Base-by-base conservation (phyloP, 2,329 filamentous ascomycete genomes). In the Penicillium thymicola region DNA sequence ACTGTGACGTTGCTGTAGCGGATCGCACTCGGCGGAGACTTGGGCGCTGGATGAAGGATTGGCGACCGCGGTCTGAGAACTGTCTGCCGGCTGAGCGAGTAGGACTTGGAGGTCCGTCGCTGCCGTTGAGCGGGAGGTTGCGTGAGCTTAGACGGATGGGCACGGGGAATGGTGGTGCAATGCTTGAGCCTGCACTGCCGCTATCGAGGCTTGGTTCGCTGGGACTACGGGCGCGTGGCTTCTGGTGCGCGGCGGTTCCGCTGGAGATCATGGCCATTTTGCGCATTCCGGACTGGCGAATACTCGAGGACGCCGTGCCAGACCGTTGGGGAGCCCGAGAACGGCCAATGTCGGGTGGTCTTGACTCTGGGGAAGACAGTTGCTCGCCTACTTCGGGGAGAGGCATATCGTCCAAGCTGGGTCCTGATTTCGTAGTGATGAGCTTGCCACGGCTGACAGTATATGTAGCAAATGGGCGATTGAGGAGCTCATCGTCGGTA, bases 121-220 rank as follows among this genome's bases (percentile, higher is more conserved):
- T 92, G 49, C 82, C 78, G 63, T 83, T 87, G 58, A 86, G 75
- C 0, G 85, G 83, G 23, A 87, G 82, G 66, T 88, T 87, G 58
- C 92, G 85, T 6, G 92, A 99, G 74, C 93, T 97, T 30, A 90
- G 89, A 55, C 94, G 82, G 3, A 87, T 88, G 0, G 94, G 94
- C 7, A 99, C 96, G 0, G 94, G 92, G 78, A 96, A 97, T 0
- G 94, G 94, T 28, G 94, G 92, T 51, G 69, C 65, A 49, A 70
- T 67, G 34, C 68, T 72, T n/a, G 71, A 72, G 27, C 66, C 67
- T 50, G 65, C 64, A 56, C 69, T 75, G 42, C 71, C 70, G 52
- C 72, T 74, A 32, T 78, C 74, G 21, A 77, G 69, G 54, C 74
- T 76, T 11, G 77, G 76, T 27, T 74, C 74, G 46, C 77, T 78